Evolutionary conservation across 768 basidiomycete species (phyloP), one percentile per base, ranked within the genome.

Genomic region (Amanita phalloides): DNA sequence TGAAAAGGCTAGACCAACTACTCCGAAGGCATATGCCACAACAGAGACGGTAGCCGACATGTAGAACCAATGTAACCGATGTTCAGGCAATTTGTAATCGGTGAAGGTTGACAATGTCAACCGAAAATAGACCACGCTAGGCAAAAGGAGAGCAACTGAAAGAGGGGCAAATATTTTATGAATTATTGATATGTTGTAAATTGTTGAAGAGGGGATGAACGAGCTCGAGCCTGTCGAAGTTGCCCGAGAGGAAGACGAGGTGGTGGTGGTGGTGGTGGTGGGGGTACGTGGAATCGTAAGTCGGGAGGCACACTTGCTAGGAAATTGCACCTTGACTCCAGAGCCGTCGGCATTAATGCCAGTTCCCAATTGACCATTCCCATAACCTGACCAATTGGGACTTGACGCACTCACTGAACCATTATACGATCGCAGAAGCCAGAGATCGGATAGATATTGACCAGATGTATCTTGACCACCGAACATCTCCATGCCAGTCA

Each of bases 351-450:
- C 86, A 56, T 76, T 66, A 44, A 80, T 50, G 25, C 89, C 88
- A 1, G 76, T 74, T 62, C 76, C 70, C 37, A 90, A 72, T 28
- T 64, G 56, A 0, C 88, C 89, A 53, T 76, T 64, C 4, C 84
- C 81, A 58, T 74, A 89, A 11, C 83, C 82, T 30, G 73, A 61
- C 86, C 84, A 88, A 6, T 65, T 66, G 51, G 73, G 64, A 46
- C 72, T 70, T 1, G 79, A 74, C n/a, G 74, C 56, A n/a, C 75
- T 75, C 51, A 86, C 60, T 30, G 73, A 64, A n/a, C 72, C 82
- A 54, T 74, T 72, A 64, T 90, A 90, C 3, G 85, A 77, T 49
- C 89, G 72, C 54, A 91, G 71, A 6, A 91, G 62, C 89, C 89
- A 91, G 9, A 91, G 60, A 51, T 91, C 89, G 37, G 79, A 75